Conservation (phyloP, 805 yeast genomes). For the Metschnikowia continentalis region DNA sequence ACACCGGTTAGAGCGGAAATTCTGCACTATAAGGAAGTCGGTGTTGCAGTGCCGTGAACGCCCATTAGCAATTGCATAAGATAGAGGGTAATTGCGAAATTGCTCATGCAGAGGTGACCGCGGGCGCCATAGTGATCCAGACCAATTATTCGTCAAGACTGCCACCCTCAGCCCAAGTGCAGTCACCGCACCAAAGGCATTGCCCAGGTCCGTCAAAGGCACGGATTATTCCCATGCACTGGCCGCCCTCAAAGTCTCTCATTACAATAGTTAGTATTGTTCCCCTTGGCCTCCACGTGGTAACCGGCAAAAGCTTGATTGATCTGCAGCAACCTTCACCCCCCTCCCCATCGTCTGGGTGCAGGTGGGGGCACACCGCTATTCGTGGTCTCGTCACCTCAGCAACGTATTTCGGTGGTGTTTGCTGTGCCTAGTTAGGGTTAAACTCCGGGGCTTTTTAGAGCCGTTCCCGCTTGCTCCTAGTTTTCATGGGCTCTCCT, state of each 20-base stretch:
- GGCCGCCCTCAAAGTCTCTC: not conserved
- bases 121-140: not conserved
- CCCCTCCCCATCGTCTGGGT: too few species aligned
- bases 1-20: too few species aligned
- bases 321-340: not conserved
- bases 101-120: constrained; percentile 1
- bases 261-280: not conserved
- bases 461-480: not conserved
- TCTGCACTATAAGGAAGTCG: too few species aligned
- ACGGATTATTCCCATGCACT: not conserved
- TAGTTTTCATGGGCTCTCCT: not conserved
- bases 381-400: not conserved
- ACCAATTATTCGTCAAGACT: not conserved
- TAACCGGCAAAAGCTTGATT: not conserved
- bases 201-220: not conserved
- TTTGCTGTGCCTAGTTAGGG: not conserved
- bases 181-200: not conserved
- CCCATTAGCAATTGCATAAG: not conserved
- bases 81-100: not conserved
- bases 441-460: not conserved
- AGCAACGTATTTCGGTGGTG: not conserved
- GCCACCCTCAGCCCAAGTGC: not conserved
- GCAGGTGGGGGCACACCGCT: not conserved
- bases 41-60: not conserved
- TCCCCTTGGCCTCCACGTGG: not conserved